These are phyloP conservation scores for Cucurbita pepo DNA, from an alignment of 306 rosid species.

Conservation along the genomic window DNA sequence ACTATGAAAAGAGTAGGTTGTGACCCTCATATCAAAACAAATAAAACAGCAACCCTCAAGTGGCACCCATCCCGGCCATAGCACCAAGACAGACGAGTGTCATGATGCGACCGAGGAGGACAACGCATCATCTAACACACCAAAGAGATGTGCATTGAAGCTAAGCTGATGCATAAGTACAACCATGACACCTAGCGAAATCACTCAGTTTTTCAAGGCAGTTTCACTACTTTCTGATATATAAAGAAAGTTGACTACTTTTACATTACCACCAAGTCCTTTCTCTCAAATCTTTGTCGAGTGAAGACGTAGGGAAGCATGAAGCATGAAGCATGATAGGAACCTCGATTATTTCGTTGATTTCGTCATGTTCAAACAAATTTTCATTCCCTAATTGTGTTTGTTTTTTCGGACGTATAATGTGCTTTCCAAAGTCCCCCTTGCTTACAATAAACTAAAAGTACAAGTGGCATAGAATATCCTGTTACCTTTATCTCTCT, in stretches of 20 bases:
- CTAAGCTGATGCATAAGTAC: too few species aligned
- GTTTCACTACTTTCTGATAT: neutral
- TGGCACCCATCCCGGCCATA: too few species aligned
- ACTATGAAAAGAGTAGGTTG: too few species aligned
- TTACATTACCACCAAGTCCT: neutral
- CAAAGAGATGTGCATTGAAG: too few species aligned
- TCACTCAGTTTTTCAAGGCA: neutral
- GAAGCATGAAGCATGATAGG: neutral
- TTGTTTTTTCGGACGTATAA: neutral
- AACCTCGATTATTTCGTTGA: neutral
- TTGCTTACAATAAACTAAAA: neutral
- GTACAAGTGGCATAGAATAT: neutral
- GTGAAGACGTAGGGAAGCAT: neutral
- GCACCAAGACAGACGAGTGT: too few species aligned
- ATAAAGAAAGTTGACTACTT: neutral
- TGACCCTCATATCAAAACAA: too few species aligned
- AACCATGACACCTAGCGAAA: too few species aligned
- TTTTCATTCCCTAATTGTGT: neutral
- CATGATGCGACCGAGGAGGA: too few species aligned
- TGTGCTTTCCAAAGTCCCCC: neutral
- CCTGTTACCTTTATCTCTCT: slow-evolving; percentile 59
- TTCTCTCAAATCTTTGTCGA: neutral
- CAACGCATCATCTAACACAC: too few species aligned
- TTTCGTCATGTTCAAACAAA: neutral
- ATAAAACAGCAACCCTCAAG: too few species aligned